Conservation (phyloP, 2,329 filamentous ascomycete genomes). For the Fonsecaea pedrosoi region DNA sequence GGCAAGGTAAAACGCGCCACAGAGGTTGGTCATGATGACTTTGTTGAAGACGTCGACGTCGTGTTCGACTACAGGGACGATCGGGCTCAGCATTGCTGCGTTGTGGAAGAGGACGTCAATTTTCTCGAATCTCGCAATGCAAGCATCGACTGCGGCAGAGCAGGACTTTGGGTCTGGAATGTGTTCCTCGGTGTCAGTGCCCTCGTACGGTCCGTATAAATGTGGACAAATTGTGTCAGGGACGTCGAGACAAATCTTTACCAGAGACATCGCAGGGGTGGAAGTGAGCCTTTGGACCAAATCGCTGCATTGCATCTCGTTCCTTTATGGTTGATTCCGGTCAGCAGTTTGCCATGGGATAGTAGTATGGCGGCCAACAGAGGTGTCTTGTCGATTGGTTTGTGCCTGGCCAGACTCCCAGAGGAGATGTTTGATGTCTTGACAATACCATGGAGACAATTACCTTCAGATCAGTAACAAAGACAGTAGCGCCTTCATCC, state of each 20-base stretch:
- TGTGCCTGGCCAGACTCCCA: not conserved
- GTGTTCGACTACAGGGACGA: conserved; percentile 23
- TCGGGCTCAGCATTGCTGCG: conserved; percentile 19
- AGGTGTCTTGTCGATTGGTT: too few relatives aligned
- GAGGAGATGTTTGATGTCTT: conserved; percentile 3
- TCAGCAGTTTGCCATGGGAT: conserved; percentile 20
- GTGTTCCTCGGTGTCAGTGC: conserved; percentile 12
- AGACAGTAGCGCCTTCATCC: conserved; percentile 24
- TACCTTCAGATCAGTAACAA: conserved; percentile 29
- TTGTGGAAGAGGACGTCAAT: conserved; percentile 31
- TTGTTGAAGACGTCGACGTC: conserved; percentile 27
- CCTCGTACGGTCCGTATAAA: too few relatives aligned
- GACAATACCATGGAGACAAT: conserved; percentile 5
- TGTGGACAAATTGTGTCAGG: not conserved
- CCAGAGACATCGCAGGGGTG: conserved; percentile 28
- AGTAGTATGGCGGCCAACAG: conserved; percentile 2
- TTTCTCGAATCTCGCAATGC: conserved; percentile 19
- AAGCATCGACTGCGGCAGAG: conserved; percentile 23
- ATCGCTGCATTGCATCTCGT: conserved; percentile 22
- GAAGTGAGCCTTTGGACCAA: conserved; percentile 29
- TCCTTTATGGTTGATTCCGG: conserved; percentile 18
- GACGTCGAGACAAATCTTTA: conserved; percentile 15
- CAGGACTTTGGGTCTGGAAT: conserved; percentile 21
- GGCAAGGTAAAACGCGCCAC: conserved; percentile 27
- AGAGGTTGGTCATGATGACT: conserved; percentile 31